Conservation (phyloP, 345 rosid species). For the Salix dunnii region DNA sequence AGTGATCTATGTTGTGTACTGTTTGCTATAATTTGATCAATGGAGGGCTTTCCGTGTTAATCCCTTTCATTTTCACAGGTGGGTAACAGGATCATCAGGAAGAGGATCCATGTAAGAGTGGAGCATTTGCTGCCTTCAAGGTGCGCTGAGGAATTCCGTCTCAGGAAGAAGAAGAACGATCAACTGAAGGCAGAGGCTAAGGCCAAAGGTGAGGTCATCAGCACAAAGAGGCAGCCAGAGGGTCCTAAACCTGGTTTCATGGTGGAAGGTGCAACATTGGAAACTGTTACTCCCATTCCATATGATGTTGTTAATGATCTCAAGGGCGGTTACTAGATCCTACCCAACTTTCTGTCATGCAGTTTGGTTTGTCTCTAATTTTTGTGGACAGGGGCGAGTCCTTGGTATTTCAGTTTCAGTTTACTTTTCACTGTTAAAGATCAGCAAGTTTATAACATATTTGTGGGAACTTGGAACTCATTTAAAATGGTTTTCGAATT, state of each 20-base stretch:
- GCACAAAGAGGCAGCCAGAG: constrained; percentile 72
- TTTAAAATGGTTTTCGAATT: background rate
- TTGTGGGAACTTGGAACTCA: background rate
- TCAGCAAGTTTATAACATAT: background rate
- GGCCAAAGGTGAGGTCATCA: constrained; percentile 52
- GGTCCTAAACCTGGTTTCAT: constrained; percentile 76
- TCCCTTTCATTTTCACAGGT: constrained; percentile 30
- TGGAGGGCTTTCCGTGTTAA: background rate
- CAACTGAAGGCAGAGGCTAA: constrained; percentile 67
- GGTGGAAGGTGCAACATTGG: constrained; percentile 74
- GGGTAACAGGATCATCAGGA: constrained; percentile 55
- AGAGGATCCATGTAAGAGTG: constrained; percentile 66
- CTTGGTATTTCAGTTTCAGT: background rate
- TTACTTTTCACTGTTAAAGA: background rate
- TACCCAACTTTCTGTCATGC: background rate
- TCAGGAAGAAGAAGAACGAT: constrained; percentile 60
- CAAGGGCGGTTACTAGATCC: constrained; percentile 61
- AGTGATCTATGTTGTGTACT: background rate
- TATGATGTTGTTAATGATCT: constrained; percentile 79
- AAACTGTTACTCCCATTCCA: constrained; percentile 72
- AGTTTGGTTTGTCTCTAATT: background rate
- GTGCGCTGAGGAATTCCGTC: constrained; percentile 56
- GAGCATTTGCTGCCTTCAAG: constrained; percentile 70
- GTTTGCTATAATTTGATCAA: background rate
- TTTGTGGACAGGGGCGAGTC: background rate